Conservation (phyloP, 192 early-diverging fungal species). For the Entomortierella chlamydospora region DNA sequence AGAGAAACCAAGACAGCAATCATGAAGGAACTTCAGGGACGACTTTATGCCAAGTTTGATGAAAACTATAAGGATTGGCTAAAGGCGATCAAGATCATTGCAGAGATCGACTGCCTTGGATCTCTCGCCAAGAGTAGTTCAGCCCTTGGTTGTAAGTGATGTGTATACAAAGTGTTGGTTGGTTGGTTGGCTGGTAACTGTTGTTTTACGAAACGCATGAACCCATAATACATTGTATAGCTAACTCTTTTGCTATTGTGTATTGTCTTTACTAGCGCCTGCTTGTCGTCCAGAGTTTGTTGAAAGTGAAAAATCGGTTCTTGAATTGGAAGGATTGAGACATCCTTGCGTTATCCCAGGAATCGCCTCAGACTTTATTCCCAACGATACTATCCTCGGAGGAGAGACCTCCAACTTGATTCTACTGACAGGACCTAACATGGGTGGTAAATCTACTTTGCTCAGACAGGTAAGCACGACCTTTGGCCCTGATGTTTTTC, state of each 20-base stretch:
- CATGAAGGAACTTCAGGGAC: constrained; percentile 75
- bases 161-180: too few species aligned
- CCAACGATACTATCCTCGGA: constrained; percentile 92
- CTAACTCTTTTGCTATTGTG: background rate
- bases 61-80: constrained; percentile 78
- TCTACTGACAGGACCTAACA: constrained; percentile 98
- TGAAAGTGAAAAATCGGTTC: constrained; percentile 66
- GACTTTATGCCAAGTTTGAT: constrained; percentile 90
- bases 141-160: constrained; percentile 70
- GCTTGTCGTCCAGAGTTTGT: constrained; percentile 90
- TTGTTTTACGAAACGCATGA: too few species aligned
- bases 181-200: too few species aligned
- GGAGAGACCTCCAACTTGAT: constrained; percentile 76
- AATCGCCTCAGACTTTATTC: constrained; percentile 83
- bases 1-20: constrained; percentile 83
- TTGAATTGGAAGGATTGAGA: constrained; percentile 90
- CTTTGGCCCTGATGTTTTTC: too few species aligned
- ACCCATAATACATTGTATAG: too few species aligned
- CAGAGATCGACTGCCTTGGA: constrained; percentile 90
- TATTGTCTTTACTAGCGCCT: constrained; percentile 63
- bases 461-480: constrained; percentile 85
- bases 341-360: constrained; percentile 91
- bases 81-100: constrained; percentile 74
- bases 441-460: constrained; percentile 99
- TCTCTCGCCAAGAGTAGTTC: constrained; percentile 75